Conservation (phyloP, 2,329 filamentous ascomycete genomes). For the Aspergillus sp. region DNA sequence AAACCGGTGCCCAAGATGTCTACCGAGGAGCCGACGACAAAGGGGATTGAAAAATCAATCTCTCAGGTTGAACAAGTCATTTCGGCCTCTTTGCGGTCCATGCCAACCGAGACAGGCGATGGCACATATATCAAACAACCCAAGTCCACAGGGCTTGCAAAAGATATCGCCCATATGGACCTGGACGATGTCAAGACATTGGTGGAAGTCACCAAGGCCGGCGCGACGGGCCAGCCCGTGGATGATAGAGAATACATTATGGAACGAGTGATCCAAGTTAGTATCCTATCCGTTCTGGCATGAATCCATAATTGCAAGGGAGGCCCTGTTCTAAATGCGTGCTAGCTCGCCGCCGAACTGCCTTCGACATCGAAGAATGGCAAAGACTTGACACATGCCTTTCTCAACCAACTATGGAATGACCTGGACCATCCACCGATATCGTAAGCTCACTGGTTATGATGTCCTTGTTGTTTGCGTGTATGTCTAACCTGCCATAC, state of each 20-base stretch:
- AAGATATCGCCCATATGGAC: constrained; percentile 42
- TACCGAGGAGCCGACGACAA: constrained; percentile 8
- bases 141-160: constrained; percentile 28
- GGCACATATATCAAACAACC: constrained; percentile 32
- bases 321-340: constrained; percentile 1
- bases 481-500: neutral
- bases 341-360: constrained; percentile 30
- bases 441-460: constrained; percentile 30
- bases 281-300: too few relatives aligned
- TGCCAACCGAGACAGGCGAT: constrained; percentile 36
- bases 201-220: constrained; percentile 32
- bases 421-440: constrained; percentile 49
- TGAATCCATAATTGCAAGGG: too few relatives aligned
- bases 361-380: constrained; percentile 28
- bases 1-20: constrained; percentile 10
- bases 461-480: constrained; percentile 16
- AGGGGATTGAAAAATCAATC: constrained; percentile 26
- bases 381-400: constrained; percentile 39
- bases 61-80: constrained; percentile 33
- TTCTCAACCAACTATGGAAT: constrained; percentile 48
- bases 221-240: constrained; percentile 44
- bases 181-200: constrained; percentile 39
- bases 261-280: constrained; percentile 47
- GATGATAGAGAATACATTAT: constrained; percentile 57
- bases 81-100: constrained; percentile 33